A percentile compares a stretch with the other conserved stretches of the same genome.
Conservation (phyloP, 1,284 basidiomycete species). For the Omphalotus olearius region DNA sequence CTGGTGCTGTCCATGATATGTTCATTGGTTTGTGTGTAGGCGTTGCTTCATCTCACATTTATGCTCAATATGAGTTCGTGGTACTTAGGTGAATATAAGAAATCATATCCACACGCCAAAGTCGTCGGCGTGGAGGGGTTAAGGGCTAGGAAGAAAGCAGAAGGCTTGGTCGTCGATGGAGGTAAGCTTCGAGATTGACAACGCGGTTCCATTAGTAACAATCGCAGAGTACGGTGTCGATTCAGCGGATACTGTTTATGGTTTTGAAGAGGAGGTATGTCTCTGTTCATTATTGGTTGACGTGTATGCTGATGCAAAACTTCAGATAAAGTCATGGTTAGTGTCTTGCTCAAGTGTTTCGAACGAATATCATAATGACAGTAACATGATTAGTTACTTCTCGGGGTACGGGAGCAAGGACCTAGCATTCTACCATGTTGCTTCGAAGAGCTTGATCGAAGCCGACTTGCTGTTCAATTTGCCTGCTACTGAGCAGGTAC, state of each 20-base stretch:
- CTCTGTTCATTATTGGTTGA: slow-evolving; percentile 3
- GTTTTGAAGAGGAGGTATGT: slow-evolving; percentile 78
- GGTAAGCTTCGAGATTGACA: slow-evolving; percentile 30
- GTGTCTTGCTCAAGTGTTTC: slow-evolving; percentile 7
- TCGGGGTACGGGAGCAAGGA: slow-evolving; percentile 84
- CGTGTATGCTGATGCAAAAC: slow-evolving; percentile 10
- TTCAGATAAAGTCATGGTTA: slow-evolving; percentile 65
- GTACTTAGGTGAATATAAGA: slow-evolving; percentile 60
- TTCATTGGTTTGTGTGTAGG: slow-evolving; percentile 47
- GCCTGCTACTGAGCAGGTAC: slow-evolving; percentile 81
- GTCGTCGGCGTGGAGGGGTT: slow-evolving; percentile 39
- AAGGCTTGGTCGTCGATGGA: slow-evolving; percentile 50
- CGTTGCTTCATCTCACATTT: neutral
- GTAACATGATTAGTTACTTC: slow-evolving; percentile 57
- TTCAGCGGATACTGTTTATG: slow-evolving; percentile 61
- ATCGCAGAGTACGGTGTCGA: slow-evolving; percentile 61
- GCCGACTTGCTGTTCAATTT: slow-evolving; percentile 93
- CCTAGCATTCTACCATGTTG: slow-evolving; percentile 82
- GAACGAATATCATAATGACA: neutral
- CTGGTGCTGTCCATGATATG: slow-evolving; percentile 63
- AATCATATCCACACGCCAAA: slow-evolving; percentile 75
- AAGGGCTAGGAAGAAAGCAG: slow-evolving; percentile 28
- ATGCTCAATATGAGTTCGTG: neutral
- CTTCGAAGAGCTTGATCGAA: slow-evolving; percentile 76
- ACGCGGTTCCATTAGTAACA: slow-evolving; percentile 3